Conservation (phyloP, 352 stramenopile genomes). For the Phytophthora tubulina region DNA sequence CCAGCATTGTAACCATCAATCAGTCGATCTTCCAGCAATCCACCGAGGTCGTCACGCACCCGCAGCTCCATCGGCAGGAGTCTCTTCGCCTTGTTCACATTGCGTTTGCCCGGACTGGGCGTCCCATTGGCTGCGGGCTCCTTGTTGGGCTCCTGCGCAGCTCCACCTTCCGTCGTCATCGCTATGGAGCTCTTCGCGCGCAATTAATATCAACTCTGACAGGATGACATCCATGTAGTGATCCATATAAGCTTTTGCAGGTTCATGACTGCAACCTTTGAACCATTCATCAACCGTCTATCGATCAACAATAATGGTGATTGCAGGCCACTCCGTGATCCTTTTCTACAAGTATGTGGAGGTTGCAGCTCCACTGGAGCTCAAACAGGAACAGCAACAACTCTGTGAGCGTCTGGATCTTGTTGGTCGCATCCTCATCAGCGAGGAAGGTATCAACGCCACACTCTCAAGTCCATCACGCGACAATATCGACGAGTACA, state of each 20-base stretch:
- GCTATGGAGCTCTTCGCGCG: conserved; percentile 20
- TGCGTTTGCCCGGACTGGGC: conserved; percentile 26
- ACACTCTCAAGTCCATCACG: conserved; percentile 67
- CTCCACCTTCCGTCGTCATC: conserved; percentile 19
- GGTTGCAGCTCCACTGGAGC: conserved; percentile 45
- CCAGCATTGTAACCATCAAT: conserved; percentile 8
- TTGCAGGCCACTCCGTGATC: conserved; percentile 57
- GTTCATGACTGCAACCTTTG: background rate
- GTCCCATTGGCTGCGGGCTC: conserved; percentile 15
- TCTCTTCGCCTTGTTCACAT: conserved; percentile 56
- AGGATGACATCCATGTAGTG: too few species aligned
- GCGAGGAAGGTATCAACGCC: conserved; percentile 87
- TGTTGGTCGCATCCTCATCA: conserved; percentile 78
- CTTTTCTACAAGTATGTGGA: conserved; percentile 86
- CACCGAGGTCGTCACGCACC: conserved; percentile 41
- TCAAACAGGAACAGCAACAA: conserved; percentile 59
- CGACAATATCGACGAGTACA: conserved; percentile 71
- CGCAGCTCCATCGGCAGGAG: conserved; percentile 79
- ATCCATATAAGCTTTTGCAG: too few species aligned
- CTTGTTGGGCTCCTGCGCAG: conserved; percentile 23
- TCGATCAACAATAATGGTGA: conserved; percentile 32
- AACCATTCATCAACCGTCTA: conserved; percentile 30
- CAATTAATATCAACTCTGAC: background rate
- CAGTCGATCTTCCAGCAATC: conserved; percentile 21
- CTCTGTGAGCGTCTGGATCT: conserved; percentile 68